These are phyloP conservation scores for Hypoxylon subgilvum DNA, from an alignment of 495 filamentous ascomycete species.

Conservation along the genomic window DNA sequence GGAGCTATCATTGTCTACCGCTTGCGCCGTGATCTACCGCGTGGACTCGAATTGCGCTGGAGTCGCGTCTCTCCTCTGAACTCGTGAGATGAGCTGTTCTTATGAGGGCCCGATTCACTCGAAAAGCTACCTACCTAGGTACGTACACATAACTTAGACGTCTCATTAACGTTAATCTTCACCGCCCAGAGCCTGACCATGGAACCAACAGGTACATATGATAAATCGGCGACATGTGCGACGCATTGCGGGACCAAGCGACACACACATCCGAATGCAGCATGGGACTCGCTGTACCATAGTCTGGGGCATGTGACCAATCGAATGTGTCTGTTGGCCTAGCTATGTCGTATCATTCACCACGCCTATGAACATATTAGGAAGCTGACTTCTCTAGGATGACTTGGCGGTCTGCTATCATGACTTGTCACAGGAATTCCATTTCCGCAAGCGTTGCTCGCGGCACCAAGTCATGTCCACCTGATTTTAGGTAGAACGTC, in stretches of 20 bases:
- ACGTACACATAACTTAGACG: too few species aligned
- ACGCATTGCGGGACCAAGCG: constrained; percentile 14
- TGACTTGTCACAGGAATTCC: constrained; percentile 11
- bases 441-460: constrained; percentile 7
- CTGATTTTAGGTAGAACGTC: constrained; percentile 5
- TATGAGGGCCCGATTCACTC: too few species aligned
- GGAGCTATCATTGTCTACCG: constrained; percentile 18
- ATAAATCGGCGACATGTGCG: constrained; percentile 7
- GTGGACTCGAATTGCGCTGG: background rate
- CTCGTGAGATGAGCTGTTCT: background rate
- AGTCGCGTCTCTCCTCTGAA: background rate
- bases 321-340: constrained; percentile 8
- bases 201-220: constrained; percentile 8
- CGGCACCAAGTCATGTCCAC: constrained; percentile 7
- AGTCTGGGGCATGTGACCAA: constrained; percentile 19
- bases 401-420: constrained; percentile 34
- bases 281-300: constrained; percentile 23
- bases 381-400: constrained; percentile 30
- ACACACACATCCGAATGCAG: constrained; percentile 19
- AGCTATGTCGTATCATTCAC: constrained; percentile 25
- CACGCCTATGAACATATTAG: constrained; percentile 29
- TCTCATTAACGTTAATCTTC: constrained; percentile 15
- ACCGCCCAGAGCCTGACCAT: background rate
- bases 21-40: constrained; percentile 1
- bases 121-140: too few species aligned